phyloP scores from a whole-genome alignment of 108 stramenopile species.

The Stephanodiscus minutulus region DNA sequence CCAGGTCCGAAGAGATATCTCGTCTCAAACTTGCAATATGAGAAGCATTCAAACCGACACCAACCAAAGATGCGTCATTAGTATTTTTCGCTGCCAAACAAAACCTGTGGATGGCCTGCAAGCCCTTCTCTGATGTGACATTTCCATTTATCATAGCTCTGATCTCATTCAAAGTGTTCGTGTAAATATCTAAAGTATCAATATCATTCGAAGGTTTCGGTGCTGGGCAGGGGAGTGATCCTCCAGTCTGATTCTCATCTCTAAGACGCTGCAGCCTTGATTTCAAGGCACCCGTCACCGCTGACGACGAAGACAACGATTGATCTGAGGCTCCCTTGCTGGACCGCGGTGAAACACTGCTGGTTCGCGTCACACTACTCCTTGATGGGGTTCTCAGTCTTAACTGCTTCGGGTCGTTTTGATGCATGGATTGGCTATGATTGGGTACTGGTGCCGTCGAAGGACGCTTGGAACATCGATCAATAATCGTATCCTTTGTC shows the following conservation, averaged over 20 bases:
- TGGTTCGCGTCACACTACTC: constrained; percentile 5
- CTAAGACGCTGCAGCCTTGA: constrained; percentile 29
- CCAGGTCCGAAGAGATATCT: background rate
- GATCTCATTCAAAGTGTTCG: constrained; percentile 9
- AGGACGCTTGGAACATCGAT: constrained; percentile 44
- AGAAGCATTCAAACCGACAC: constrained; percentile 18
- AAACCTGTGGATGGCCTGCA: constrained; percentile 4
- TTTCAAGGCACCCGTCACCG: constrained; percentile 26
- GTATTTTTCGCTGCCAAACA: constrained; percentile 5
- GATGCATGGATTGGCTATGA: constrained; percentile 11
- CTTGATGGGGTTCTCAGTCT: constrained; percentile 32
- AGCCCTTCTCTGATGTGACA: constrained; percentile 5
- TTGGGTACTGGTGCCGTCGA: constrained; percentile 1
- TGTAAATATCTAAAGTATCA: background rate
- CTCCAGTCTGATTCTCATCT: constrained; percentile 35
- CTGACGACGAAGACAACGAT: constrained; percentile 23
- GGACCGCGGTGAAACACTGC: constrained; percentile 6
- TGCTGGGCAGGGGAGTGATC: constrained; percentile 4
- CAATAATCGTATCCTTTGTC: constrained; percentile 57
- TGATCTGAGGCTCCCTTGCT: background rate
- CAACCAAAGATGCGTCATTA: background rate
- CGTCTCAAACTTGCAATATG: background rate
- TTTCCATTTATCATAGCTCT: constrained; percentile 5
- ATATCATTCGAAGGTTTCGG: constrained; percentile 9
- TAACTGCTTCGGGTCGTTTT: constrained; percentile 10